phyloP scores from a whole-genome alignment of 1,139 yeast genomes.

The Pneumocystis murina region DNA sequence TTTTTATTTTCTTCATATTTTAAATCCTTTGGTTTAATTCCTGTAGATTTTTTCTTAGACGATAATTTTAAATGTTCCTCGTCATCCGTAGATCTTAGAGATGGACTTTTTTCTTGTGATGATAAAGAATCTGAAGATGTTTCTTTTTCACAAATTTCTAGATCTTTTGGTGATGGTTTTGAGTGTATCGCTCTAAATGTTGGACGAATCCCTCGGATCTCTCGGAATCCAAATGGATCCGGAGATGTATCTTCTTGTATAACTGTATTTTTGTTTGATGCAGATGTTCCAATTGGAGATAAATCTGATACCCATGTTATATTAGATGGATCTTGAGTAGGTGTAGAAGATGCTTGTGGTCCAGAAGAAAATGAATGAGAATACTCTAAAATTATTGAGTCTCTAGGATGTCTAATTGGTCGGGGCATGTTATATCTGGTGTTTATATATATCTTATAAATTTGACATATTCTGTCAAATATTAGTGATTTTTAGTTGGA shows the following conservation, averaged over 20 bases:
- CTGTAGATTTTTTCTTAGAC: background rate
- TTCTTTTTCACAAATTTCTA: background rate
- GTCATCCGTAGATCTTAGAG: background rate
- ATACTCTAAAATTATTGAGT: background rate
- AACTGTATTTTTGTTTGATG: background rate
- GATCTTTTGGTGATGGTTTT: background rate
- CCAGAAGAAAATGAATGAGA: background rate
- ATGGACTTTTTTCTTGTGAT: background rate
- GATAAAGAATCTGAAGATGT: background rate
- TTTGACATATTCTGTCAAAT: background rate
- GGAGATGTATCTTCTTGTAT: background rate
- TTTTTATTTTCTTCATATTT: background rate
- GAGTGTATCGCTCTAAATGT: background rate
- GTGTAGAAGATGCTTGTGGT: background rate
- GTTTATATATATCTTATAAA: background rate
- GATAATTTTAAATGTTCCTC: background rate
- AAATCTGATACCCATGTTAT: background rate
- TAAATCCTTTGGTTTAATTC: background rate
- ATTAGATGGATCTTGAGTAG: background rate
- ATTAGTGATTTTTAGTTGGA: background rate
- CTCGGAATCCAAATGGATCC: background rate
- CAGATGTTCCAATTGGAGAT: background rate
- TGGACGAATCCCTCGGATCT: background rate
- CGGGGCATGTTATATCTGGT: background rate
- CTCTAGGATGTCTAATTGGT: background rate